These are phyloP conservation scores for Sambucus nigra DNA, from an alignment of 129 eudicot genomes.

Conservation along the genomic window DNA sequence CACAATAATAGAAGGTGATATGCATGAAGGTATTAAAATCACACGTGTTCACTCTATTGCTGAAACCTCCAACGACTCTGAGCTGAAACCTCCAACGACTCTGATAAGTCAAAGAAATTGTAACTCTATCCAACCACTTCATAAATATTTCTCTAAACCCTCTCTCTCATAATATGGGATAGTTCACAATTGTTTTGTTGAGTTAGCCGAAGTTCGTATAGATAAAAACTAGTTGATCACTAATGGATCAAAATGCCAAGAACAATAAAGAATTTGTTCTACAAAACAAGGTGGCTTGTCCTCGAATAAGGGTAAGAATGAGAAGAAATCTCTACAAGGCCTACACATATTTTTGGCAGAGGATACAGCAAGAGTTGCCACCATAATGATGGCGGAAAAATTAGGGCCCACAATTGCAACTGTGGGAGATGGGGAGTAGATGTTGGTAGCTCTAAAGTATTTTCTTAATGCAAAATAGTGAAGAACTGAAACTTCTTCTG, in stretches of 20 bases:
- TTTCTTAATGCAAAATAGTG: constrained; percentile 19
- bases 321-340: constrained; percentile 51
- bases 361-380: constrained; percentile 87
- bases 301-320: constrained; percentile 24
- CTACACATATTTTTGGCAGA: constrained; percentile 73
- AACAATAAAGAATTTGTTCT: constrained; percentile 12
- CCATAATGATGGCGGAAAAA: constrained; percentile 87
- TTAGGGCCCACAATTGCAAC: constrained; percentile 64
- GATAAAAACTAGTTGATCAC: constrained; percentile 22
- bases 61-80: too few species aligned
- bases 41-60: constrained; percentile 42
- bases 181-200: constrained; percentile 35
- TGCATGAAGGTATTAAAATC: constrained; percentile 51
- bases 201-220: constrained; percentile 28
- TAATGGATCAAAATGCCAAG: constrained; percentile 11
- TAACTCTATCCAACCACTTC: constrained; percentile 11
- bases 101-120: constrained; percentile 30
- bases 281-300: constrained; percentile 17
- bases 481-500: constrained; percentile 9
- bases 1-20: constrained; percentile 22
- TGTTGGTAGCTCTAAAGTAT: constrained; percentile 57
- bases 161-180: constrained; percentile 17
- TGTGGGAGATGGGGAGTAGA: constrained; percentile 87
- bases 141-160: background rate
- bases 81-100: too few species aligned